Evolutionary conservation across 495 filamentous ascomycete genomes (phyloP).

Genomic region (Cudoniella acicularis): DNA sequence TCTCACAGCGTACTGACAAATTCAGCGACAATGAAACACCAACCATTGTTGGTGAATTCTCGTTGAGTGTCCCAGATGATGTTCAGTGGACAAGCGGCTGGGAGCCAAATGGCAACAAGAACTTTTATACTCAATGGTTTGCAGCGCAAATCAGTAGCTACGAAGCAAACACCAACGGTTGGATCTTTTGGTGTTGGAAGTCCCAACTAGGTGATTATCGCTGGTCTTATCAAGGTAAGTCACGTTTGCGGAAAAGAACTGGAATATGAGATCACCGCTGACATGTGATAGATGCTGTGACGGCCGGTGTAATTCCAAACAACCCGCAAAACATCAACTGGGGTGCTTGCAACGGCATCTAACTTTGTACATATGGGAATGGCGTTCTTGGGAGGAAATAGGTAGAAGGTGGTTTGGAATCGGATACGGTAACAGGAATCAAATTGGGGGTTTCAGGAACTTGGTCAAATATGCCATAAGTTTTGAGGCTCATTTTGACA

Average conservation of each 20-base stretch:
- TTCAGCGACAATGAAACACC: conserved; percentile 41
- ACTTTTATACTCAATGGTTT: conserved; percentile 56
- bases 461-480: no score
- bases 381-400: neutral
- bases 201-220: conserved; percentile 51
- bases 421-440: no score
- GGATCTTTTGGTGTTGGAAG: conserved; percentile 67
- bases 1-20: no score
- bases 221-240: conserved; percentile 48
- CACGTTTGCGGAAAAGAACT: conserved; percentile 2
- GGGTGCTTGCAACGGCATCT: conserved; percentile 21
- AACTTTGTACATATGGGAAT: neutral
- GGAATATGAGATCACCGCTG: conserved; percentile 1
- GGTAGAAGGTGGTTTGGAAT: no score
- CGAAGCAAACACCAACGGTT: conserved; percentile 51
- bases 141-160: conserved; percentile 55
- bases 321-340: conserved; percentile 20
- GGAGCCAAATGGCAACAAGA: conserved; percentile 39
- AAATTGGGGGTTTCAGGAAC: no score
- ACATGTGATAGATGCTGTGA: conserved; percentile 35
- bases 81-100: conserved; percentile 44
- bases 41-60: conserved; percentile 57
- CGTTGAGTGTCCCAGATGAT: conserved; percentile 41
- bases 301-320: conserved; percentile 46
- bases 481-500: no score